Evolutionary conservation across 306 rosid species (phyloP), one percentile per base, ranked within the genome.

Genomic region (Dalbergia cultrata): DNA sequence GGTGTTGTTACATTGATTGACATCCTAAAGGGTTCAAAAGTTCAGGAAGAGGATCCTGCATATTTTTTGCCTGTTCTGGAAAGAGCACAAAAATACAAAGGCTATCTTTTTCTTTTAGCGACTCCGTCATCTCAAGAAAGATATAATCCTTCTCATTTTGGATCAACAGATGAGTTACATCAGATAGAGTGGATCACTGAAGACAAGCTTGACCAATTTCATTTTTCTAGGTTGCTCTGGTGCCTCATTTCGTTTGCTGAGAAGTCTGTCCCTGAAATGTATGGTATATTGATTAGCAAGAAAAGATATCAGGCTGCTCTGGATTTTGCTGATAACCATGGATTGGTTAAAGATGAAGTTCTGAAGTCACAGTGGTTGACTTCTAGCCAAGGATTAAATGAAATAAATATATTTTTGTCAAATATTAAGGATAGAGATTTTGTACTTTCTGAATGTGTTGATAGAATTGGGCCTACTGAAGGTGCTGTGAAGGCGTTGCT

Each of bases 311-410:
- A 87, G 67, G 91, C 87, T 70, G 99, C 99, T 85, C 83, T 89
- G 67, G 88, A 88, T 44, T 93, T 95, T 87, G 97, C 99, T 41
- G 88, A 86, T 85, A 79, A 75, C 73, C 88, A 91, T 84, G 91
- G 94, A 78, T 61, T 95, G 89, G 91, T 91, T 86, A 90, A 88
- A 76, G 97, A 95, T 85, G 91, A 91, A 74, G 94, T 91, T 74
- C 63, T 91, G 76, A 95, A 93, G 90, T 93, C 99, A 10, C 98
- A 95, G 88, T 95, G 98, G 99, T 84, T 95, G 89, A 85, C 89
- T 72, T 95, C 99, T 59, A 79, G 87, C 79, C 93, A 80, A 78
- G 97, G 99, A 80, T 49, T 82, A 74, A 72, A 87, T 61, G 99
- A 93, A 78, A 84, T 95, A 87, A 85, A 75, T 79, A 77, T 19